These are phyloP conservation scores for Malania oleifera DNA, from an alignment of 164 flowering plant species.

Conservation along the genomic window DNA sequence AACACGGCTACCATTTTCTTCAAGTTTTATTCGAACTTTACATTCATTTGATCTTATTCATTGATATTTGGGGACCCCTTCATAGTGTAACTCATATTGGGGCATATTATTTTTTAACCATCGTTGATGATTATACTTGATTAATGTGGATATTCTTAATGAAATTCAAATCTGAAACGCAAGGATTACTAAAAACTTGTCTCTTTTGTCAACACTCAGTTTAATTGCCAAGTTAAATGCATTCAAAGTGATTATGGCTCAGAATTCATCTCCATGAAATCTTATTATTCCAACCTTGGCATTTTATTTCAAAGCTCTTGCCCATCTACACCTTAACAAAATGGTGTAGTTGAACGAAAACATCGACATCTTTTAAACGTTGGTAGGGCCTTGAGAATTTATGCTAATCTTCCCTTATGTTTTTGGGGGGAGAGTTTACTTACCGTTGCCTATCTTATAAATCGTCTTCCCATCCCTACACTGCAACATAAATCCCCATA, in stretches of 20 bases:
- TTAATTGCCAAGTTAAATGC: not conserved
- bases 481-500: not conserved
- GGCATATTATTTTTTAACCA: too few species aligned
- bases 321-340: not conserved
- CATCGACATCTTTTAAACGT: not conserved
- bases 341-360: not conserved
- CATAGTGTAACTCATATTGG: too few species aligned
- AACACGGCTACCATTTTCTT: not conserved
- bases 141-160: not conserved
- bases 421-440: not conserved
- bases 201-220: slow-evolving; percentile 1
- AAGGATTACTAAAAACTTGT: not conserved
- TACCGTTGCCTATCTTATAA: not conserved
- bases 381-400: not conserved
- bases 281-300: not conserved
- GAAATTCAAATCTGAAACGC: slow-evolving; percentile 2
- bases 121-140: too few species aligned
- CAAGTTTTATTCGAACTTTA: not conserved
- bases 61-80: too few species aligned
- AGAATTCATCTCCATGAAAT: not conserved
- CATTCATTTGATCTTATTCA: not conserved
- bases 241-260: not conserved
- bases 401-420: not conserved
- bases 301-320: slow-evolving; percentile 2
- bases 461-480: not conserved